phyloP scores from a whole-genome alignment of 768 basidiomycete genomes.

The Pluteus cervinus region DNA sequence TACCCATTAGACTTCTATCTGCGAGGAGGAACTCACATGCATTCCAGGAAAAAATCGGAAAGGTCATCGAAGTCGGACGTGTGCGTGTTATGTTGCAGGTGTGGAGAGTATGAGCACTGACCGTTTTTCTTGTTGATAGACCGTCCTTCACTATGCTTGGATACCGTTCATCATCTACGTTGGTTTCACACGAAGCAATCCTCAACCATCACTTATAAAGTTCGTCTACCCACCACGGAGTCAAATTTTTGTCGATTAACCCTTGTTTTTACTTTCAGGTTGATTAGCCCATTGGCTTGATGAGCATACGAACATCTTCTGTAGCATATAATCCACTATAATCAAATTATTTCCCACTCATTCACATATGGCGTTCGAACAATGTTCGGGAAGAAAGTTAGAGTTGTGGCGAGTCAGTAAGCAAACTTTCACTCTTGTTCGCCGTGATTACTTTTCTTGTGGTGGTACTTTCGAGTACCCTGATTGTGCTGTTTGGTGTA shows the following conservation, averaged over 20 bases:
- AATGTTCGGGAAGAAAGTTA: no score
- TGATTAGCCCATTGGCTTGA: constrained; percentile 92
- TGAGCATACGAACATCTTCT: constrained; percentile 12
- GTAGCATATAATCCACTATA: no score
- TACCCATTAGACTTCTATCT: background rate
- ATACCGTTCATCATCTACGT: constrained; percentile 96
- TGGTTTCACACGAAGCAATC: constrained; percentile 88
- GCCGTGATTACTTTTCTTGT: no score
- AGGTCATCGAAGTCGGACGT: constrained; percentile 74
- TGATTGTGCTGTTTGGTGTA: constrained; percentile 30
- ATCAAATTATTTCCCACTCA: no score
- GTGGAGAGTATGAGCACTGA: no score
- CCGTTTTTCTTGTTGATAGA: constrained; percentile 37
- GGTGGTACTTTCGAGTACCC: constrained; percentile 18
- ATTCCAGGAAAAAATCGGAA: constrained; percentile 72
- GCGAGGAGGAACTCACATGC: background rate
- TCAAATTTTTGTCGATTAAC: no score
- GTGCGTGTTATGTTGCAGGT: constrained; percentile 47
- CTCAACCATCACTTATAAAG: constrained; percentile 95
- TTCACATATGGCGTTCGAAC: no score
- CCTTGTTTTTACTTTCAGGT: constrained; percentile 35
- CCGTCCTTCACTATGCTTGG: constrained; percentile 90
- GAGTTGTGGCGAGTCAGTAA: no score
- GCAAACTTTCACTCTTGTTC: no score
- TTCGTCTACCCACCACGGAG: no score